Evolutionary conservation across 495 filamentous ascomycete genomes (phyloP).

Genomic region (Aspergillus heteromorphus): DNA sequence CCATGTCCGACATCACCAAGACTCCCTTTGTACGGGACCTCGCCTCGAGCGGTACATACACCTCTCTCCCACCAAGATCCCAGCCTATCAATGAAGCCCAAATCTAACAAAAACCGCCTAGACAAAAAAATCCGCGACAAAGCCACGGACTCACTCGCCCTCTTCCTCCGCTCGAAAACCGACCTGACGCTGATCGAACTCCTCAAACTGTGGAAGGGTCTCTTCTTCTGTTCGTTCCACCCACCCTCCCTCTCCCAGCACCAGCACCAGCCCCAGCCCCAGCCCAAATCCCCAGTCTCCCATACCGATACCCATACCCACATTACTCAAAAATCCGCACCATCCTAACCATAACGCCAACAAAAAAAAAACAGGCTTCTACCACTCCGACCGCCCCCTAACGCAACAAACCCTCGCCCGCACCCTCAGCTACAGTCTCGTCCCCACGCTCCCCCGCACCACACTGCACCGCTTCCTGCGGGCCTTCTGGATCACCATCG

Average conservation of each 20-base stretch:
- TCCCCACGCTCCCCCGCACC: conserved; percentile 56
- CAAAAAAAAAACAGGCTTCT: conserved; percentile 52
- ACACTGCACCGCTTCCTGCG: conserved; percentile 52
- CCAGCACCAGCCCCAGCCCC: background rate
- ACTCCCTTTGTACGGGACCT: conserved; percentile 72
- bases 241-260: background rate
- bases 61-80: background rate
- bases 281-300: background rate
- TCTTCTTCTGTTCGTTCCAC: conserved; percentile 72
- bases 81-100: no score
- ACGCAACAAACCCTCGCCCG: conserved; percentile 79
- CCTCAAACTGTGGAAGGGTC: conserved; percentile 92
- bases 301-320: background rate
- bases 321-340: background rate
- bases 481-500: conserved; percentile 89
- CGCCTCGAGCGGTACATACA: conserved; percentile 62
- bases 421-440: conserved; percentile 72
- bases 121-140: conserved; percentile 78
- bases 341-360: background rate
- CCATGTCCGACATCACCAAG: conserved; percentile 50
- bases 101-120: conserved; percentile 21
- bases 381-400: conserved; percentile 85
- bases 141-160: conserved; percentile 71
- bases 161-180: conserved; percentile 65
- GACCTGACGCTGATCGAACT: conserved; percentile 68